Conservation (phyloP, 352 stramenopile genomes). For the Phytopythium ostracodes region DNA sequence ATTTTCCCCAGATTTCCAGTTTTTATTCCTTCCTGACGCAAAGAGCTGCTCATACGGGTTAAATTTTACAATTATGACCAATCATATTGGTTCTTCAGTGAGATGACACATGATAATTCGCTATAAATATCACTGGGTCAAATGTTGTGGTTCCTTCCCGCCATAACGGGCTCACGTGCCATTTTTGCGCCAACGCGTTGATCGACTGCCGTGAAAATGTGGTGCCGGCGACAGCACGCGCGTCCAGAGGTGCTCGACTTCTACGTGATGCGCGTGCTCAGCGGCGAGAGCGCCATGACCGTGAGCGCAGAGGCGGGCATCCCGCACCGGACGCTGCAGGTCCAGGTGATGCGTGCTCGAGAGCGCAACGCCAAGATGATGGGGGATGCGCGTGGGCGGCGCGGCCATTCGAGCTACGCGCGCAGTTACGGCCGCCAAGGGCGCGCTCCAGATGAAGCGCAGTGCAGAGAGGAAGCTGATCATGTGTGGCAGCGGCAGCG, state of each 20-base stretch:
- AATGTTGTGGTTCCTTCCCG: not conserved
- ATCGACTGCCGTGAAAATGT: not conserved
- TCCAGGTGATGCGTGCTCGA: not conserved
- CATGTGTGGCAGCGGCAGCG: not conserved
- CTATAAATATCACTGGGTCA: not conserved
- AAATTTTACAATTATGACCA: not conserved
- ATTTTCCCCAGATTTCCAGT: slow-evolving; percentile 6
- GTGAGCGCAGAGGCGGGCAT: not conserved
- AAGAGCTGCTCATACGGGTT: not conserved
- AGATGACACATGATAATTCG: not conserved
- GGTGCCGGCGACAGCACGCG: not conserved
- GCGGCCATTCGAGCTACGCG: not conserved
- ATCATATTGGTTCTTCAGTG: not conserved
- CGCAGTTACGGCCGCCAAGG: not conserved
- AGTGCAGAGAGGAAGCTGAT: not conserved
- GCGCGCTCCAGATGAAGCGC: not conserved
- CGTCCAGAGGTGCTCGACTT: not conserved
- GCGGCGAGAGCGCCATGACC: not conserved
- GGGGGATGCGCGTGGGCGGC: not conserved
- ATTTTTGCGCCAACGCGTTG: no score
- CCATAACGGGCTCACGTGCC: no score
- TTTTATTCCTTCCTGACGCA: not conserved
- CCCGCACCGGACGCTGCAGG: not conserved
- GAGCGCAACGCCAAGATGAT: not conserved
- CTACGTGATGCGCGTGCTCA: not conserved